phyloP scores from a whole-genome alignment of 2,329 filamentous ascomycete genomes.

The Colletotrichum horii region DNA sequence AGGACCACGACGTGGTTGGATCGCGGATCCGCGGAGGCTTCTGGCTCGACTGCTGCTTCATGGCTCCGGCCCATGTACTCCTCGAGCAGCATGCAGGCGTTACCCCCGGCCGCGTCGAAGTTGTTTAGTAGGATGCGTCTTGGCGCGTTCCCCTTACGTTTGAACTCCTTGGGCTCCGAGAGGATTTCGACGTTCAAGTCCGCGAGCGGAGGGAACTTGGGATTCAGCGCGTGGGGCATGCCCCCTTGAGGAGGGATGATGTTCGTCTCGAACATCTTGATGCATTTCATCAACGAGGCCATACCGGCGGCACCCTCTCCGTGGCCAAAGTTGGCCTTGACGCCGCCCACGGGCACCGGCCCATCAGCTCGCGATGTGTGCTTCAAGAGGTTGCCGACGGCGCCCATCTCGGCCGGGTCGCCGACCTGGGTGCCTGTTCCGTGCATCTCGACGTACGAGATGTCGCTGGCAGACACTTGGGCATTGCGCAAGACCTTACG shows the following conservation, averaged over 20 bases:
- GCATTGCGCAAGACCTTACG: constrained; percentile 53
- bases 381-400: constrained; percentile 31
- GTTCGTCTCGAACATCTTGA: constrained; percentile 34
- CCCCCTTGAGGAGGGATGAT: constrained; percentile 31
- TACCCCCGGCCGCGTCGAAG: constrained; percentile 36
- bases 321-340: constrained; percentile 26
- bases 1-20: neutral
- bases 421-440: constrained; percentile 53
- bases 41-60: neutral
- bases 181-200: neutral
- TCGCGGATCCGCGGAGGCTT: neutral
- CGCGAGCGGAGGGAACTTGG: neutral
- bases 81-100: constrained; percentile 27
- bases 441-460: constrained; percentile 44
- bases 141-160: neutral
- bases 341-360: constrained; percentile 1
- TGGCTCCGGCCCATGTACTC: neutral
- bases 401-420: constrained; percentile 50
- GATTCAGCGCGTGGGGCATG: neutral
- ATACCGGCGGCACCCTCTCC: constrained; percentile 30
- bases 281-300: constrained; percentile 33
- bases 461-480: constrained; percentile 24
- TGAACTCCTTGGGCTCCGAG: neutral
- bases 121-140: constrained; percentile 38
- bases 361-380: neutral